Base-by-base conservation (phyloP, 176 grass and related monocot genomes). In the Lolium rigidum region DNA sequence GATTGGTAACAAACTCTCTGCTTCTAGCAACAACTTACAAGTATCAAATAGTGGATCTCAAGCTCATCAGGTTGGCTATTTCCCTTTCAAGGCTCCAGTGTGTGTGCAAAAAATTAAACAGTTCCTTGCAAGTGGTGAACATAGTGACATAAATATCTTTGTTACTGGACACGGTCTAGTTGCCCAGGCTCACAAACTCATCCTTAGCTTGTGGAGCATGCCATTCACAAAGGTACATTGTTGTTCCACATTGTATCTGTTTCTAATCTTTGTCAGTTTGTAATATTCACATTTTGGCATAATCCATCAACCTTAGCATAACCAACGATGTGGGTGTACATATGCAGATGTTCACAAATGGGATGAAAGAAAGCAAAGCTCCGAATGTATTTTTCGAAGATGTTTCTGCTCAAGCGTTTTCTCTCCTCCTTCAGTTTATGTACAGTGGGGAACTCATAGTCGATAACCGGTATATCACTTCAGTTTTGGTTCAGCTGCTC, bases 291-390 rank as follows among this genome's bases (percentile, higher is more conserved):
- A 80, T 72, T 74, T 79, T 41, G 2, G 26, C 39, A 77, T 43
- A 10, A 72, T 35, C 59, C 58, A 46, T 87, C 78, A 56, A 75
- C 63, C 12, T 79, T 82, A 57, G 48, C 25, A 37, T 70, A 78
- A 73, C 41, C 24, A 80, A 83, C 79, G 20, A 60, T 85, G 47
- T 18, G 47, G 51, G 11, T 88, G 18, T 17, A 57, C 70, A 79
- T 59, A 68, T 87, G 68, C 84, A 98, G 93, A 98, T 98, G 96
- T 98, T 98, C 61, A 94, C 91, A 70, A 98, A 98, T 80, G 96
- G 96, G 50, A 98, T 98, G 96, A 95, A 87, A 79, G 96, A 98
- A 87, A 98, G 90, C 90, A 91, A 70, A 24, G 66, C 93, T 10
- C 82, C 93, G 3, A 85, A 94, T 69, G 80, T 95, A 79, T 89